Percentiles rank a stretch among this genome's conserved stretches.
Evolutionary conservation across 2,329 filamentous ascomycete species (phyloP).

Genomic region (Apiospora sp.): DNA sequence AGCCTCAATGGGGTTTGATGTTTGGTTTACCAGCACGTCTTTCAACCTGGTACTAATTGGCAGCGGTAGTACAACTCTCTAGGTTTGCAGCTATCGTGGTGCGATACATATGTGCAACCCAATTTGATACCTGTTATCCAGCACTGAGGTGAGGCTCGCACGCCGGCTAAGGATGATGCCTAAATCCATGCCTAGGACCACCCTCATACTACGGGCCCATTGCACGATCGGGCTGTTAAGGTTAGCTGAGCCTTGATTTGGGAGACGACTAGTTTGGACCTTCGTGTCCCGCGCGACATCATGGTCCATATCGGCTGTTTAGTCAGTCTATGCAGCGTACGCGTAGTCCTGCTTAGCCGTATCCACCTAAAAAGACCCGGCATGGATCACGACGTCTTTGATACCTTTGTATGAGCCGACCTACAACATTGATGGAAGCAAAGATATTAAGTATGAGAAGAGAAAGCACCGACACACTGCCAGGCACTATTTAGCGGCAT

Average conservation of each 20-base stretch:
- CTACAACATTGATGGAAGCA: neutral
- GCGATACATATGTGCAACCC: neutral
- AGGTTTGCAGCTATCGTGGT: neutral
- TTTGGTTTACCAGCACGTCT: neutral
- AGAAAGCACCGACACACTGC: neutral
- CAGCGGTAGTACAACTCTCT: neutral
- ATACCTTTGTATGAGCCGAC: neutral
- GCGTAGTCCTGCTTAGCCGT: conserved; percentile 1
- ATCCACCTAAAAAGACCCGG: neutral
- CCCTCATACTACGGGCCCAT: neutral
- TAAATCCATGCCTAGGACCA: conserved; percentile 1
- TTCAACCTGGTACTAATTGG: neutral
- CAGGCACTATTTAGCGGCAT: neutral
- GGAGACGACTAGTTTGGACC: neutral
- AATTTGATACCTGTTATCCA: neutral
- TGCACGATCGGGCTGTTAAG: neutral
- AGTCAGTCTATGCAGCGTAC: neutral
- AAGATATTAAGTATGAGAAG: neutral
- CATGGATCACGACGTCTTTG: neutral
- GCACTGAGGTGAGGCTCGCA: neutral
- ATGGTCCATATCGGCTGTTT: neutral
- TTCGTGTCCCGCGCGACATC: neutral
- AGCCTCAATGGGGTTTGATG: neutral
- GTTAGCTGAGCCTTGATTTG: conserved; percentile 5
- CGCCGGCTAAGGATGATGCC: neutral